Evolutionary conservation across 177 flowering plant species (phyloP).

Genomic region (Vitis hybrid): DNA sequence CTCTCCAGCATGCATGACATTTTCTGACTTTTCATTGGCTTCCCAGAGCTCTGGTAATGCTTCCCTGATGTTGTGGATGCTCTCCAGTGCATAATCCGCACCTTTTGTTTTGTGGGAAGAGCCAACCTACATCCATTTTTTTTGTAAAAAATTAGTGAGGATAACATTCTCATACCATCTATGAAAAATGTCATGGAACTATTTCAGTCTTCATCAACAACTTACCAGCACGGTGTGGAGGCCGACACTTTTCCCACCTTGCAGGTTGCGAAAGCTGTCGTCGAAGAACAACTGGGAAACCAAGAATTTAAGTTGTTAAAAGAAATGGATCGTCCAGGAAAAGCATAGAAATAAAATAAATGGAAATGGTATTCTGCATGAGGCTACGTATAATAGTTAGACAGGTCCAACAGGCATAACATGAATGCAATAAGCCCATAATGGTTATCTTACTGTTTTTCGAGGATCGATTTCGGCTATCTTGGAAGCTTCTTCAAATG

Average conservation of each 20-base stretch:
- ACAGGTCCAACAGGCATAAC: background rate
- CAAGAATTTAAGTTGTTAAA: background rate
- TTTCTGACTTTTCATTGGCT: constrained; percentile 41
- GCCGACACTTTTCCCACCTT: constrained; percentile 63
- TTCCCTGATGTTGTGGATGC: constrained; percentile 89
- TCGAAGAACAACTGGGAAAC: constrained; percentile 84
- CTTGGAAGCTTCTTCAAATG: constrained; percentile 56
- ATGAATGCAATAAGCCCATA: background rate
- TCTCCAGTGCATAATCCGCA: constrained; percentile 83
- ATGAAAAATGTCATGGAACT: background rate
- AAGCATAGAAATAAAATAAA: background rate
- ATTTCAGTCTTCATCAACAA: background rate
- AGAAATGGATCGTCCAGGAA: background rate
- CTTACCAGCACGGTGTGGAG: constrained; percentile 90
- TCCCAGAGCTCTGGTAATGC: constrained; percentile 94
- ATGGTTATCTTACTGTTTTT: constrained; percentile 62
- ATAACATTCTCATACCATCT: background rate
- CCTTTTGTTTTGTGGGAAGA: constrained; percentile 54
- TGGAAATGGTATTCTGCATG: background rate
- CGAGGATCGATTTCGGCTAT: constrained; percentile 72
- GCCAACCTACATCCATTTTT: constrained; percentile 57
- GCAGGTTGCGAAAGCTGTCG: constrained; percentile 82
- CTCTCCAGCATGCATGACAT: constrained; percentile 44
- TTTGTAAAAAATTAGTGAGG: background rate
- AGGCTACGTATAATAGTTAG: background rate